These are phyloP conservation scores for Ceratocystis cubensis DNA, from an alignment of 2,329 filamentous ascomycete species.

Conservation along the genomic window DNA sequence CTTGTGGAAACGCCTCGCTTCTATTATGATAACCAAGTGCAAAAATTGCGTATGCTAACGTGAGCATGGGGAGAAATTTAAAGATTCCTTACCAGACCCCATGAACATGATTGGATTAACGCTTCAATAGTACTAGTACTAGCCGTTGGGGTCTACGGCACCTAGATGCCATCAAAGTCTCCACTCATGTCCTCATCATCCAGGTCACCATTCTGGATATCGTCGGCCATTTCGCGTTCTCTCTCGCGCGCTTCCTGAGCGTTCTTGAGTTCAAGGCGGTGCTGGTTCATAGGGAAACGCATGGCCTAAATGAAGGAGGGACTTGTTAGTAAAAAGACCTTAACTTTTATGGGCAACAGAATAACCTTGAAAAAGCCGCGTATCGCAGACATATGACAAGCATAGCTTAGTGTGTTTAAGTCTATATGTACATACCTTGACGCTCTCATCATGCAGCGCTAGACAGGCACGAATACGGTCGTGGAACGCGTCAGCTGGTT, in stretches of 20 bases:
- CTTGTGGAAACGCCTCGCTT: conserved; percentile 12
- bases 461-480: conserved; percentile 89
- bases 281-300: conserved; percentile 99
- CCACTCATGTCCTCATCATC: conserved; percentile 93
- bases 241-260: conserved; percentile 95
- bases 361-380: conserved; percentile 22
- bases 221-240: conserved; percentile 93
- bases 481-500: conserved; percentile 95
- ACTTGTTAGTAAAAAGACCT: conserved; percentile 25
- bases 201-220: conserved; percentile 94
- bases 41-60: conserved; percentile 10
- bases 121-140: neutral
- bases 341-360: neutral
- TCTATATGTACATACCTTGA: conserved; percentile 55
- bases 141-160: neutral
- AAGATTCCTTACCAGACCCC: neutral
- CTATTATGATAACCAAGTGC: conserved; percentile 15
- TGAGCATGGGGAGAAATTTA: neutral
- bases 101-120: neutral
- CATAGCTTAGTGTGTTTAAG: neutral
- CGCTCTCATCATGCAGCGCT: conserved; percentile 87
- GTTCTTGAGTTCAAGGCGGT: conserved; percentile 91
- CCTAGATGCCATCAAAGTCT: conserved; percentile 90
- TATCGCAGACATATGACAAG: neutral
- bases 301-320: conserved; percentile 54